Percentiles rank a stretch among this genome's conserved stretches.
These are phyloP conservation scores for Leavenworthia alabamica DNA, from an alignment of 345 rosid genomes.

Conservation along the genomic window DNA sequence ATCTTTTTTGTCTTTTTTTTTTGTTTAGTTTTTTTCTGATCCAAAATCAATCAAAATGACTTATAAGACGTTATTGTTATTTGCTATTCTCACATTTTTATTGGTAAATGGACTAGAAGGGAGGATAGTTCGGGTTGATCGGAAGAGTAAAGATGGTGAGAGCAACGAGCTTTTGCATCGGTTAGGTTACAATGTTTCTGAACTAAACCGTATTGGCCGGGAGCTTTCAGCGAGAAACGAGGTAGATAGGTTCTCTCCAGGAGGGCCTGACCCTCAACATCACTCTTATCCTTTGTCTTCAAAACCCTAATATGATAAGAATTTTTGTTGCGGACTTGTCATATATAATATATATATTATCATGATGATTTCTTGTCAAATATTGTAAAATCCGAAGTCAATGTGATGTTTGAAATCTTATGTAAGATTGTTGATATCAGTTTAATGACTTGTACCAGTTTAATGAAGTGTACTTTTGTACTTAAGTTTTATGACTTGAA, in stretches of 20 bases:
- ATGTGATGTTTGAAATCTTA: not conserved
- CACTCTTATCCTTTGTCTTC: constrained; percentile 24
- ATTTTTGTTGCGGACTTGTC: constrained; percentile 1
- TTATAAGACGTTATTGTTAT: constrained; percentile 12
- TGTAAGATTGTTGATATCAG: not conserved
- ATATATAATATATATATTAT: not conserved
- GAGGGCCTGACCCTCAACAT: constrained; percentile 37
- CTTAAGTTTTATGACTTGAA: not conserved
- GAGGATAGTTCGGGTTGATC: constrained; percentile 4
- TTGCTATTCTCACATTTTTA: not conserved
- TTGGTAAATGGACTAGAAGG: constrained; percentile 16
- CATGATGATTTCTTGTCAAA: not conserved
- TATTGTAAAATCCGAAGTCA: not conserved
- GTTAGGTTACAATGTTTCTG: constrained; percentile 29
- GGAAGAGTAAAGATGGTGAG: constrained; percentile 9
- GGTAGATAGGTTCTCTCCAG: constrained; percentile 29
- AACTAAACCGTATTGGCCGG: constrained; percentile 16
- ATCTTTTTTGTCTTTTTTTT: not conserved
- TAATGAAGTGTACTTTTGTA: constrained; percentile 8
- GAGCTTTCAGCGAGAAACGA: not conserved
- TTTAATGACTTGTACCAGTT: not conserved
- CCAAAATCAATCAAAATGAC: constrained; percentile 7
- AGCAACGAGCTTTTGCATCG: constrained; percentile 24
- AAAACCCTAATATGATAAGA: constrained; percentile 15
- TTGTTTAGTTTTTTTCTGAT: not conserved